Percentiles rank a stretch among this genome's conserved stretches.
These are phyloP conservation scores for Cicer chorassanicum DNA, from an alignment of 306 rosid species.

Conservation along the genomic window DNA sequence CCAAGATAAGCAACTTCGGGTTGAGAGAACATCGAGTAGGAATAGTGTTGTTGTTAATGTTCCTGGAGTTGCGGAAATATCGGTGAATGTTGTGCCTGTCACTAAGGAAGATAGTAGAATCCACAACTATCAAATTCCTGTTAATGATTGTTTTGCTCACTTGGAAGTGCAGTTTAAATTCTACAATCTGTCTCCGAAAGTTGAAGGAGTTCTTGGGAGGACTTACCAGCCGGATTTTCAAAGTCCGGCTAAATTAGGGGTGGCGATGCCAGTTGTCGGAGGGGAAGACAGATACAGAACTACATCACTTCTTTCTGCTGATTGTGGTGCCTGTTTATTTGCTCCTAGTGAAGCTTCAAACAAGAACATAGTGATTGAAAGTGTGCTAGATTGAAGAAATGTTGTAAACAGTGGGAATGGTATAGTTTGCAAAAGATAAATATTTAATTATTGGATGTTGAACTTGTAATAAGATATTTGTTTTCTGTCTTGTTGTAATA, in stretches of 20 bases:
- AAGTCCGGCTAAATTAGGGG: conserved; percentile 76
- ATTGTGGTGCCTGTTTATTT: conserved; percentile 66
- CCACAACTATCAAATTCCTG: conserved; percentile 76
- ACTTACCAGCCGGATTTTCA: conserved; percentile 80
- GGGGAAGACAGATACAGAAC: conserved; percentile 81
- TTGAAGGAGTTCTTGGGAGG: conserved; percentile 89
- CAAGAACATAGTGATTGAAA: conserved; percentile 38
- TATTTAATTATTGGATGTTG: neutral
- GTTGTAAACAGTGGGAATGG: conserved; percentile 68
- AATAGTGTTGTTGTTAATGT: conserved; percentile 62
- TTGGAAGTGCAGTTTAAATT: conserved; percentile 88
- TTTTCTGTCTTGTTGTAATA: neutral
- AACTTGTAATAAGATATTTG: neutral
- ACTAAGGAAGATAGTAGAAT: conserved; percentile 78
- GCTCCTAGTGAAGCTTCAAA: conserved; percentile 35
- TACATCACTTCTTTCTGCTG: conserved; percentile 67
- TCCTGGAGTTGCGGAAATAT: conserved; percentile 66
- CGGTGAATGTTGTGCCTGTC: conserved; percentile 72
- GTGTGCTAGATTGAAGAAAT: conserved; percentile 67
- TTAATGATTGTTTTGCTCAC: conserved; percentile 74
- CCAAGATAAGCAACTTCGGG: conserved; percentile 46
- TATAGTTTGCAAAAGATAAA: conserved; percentile 72
- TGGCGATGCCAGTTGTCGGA: conserved; percentile 83
- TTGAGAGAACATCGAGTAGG: conserved; percentile 69
- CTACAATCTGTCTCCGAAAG: conserved; percentile 61